Conservation (phyloP, 2,329 filamentous ascomycete genomes). For the Xylaria sp. region DNA sequence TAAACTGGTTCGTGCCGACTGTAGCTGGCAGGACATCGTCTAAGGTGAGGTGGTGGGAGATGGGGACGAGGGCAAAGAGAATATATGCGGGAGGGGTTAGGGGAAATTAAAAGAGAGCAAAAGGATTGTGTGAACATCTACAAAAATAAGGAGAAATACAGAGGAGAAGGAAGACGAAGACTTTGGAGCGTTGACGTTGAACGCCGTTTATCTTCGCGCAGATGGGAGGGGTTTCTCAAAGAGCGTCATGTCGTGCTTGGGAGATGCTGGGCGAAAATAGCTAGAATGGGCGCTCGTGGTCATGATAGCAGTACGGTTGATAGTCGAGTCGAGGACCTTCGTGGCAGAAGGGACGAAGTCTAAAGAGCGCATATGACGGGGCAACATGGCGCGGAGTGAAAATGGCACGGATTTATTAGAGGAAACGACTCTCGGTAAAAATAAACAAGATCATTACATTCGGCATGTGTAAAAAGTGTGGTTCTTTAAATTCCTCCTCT, state of each 20-base stretch:
- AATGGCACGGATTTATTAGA: neutral
- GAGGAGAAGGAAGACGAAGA: neutral
- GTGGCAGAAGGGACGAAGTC: neutral
- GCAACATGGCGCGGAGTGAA: neutral
- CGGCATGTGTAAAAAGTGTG: neutral
- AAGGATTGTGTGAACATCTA: neutral
- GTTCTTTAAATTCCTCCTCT: neutral
- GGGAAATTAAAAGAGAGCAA: neutral
- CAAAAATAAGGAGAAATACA: neutral
- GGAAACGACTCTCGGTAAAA: neutral
- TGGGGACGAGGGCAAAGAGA: neutral
- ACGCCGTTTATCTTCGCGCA: neutral
- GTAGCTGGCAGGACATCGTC: neutral
- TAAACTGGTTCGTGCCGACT: too few species aligned
- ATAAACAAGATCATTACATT: neutral
- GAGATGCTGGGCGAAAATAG: neutral
- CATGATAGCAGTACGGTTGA: neutral
- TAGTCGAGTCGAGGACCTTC: neutral
- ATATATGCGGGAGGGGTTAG: neutral
- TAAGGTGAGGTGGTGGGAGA: neutral
- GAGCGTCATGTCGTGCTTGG: neutral
- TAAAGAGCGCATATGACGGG: neutral
- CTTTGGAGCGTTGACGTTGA: neutral
- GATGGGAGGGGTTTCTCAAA: neutral
- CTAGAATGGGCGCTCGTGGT: neutral